Base-by-base conservation (phyloP, 306 rosid genomes). In the Lupinus albus region DNA sequence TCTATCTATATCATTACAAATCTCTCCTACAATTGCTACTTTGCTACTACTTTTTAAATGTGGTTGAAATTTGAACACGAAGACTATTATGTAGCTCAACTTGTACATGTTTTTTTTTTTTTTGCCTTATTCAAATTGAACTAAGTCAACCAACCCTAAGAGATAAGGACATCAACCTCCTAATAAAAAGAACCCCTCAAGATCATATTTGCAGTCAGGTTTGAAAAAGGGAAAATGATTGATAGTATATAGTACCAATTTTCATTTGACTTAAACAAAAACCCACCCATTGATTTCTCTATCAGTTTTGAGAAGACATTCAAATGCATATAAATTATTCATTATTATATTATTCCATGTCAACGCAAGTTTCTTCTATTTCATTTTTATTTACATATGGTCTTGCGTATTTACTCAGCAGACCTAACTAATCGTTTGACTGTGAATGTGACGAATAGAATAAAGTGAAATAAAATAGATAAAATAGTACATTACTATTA, bases 91-190 rank as follows among this genome's bases (percentile, higher is more conserved):
- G 25, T 7, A 1, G 14, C 68, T 21, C 63, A 38, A 61, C 47
- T 62, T 62, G 55, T 45, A 28, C n/a, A 17, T 16, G 61, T 15
- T 52, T 8, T 68, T 46, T 3, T 16, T 21, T 5, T 12, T 1
- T 4, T 48, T 21, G n/a, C n/a, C n/a, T n/a, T n/a, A n/a, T n/a
- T 48, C 61, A 36, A 48, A 66, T 10, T 8, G 7, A 0, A 5
- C 3, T 10, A 35, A 74, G 78, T 64, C 67, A 73, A 44, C 10
- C 16, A n/a, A n/a, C n/a, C n/a, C n/a, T n/a, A n/a, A n/a, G n/a
- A n/a, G n/a, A n/a, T n/a, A n/a, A n/a, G n/a, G n/a, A n/a, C n/a
- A n/a, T n/a, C n/a, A n/a, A n/a, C n/a, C n/a, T n/a, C 9, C 42
- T 6, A 12, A 6, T n/a, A 35, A 16, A 13, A 35, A 35, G 51